Base-by-base conservation (phyloP, 2,329 filamentous ascomycete genomes). In the Macrophomina pseudophaseolina region DNA sequence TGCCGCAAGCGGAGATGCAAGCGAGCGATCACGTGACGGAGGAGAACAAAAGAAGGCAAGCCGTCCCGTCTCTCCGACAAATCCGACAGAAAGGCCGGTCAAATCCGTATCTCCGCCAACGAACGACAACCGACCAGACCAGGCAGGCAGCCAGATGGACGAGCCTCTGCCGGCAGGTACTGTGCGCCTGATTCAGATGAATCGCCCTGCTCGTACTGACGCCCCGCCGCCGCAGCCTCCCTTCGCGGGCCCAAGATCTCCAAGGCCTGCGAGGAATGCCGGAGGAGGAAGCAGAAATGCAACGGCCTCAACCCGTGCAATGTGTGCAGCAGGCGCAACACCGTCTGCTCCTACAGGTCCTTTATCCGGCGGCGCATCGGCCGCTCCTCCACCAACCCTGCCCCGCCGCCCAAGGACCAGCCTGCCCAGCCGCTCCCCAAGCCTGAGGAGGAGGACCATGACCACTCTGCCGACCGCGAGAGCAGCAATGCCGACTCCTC, bases 261-360 rank as follows among this genome's bases (percentile, higher is more conserved):
- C 40, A 67, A 67, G 52, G 66, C 66, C 30, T 67, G 66, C 52
- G 66, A 67, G 44, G 58, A 64, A 51, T 67, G 66, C 51, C 58
- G 66, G n/a, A 11, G 59, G 16, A 28, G 66, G 6, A 67, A 67
- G 60, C 66, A 67, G 52, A 64, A 62, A 54, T 67, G 66, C 59
- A 64, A 67, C 66, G 66, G 66, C 44, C 51, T 64, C 52, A 67
- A 23, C 35, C 66, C 66, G 46, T 67, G 66, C 59, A 64, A 64
- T 28, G 52, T 67, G 18, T 67, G 66, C 8, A 56, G 40, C 46
- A 49, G 53, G 33, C 66, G 66, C 42, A 59, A 35, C 18, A 67
- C 66, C 11, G 8, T 52, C 42, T 67, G 66, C 59, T 54, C 59
- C 7, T 67, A 67, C 56, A 58, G 66, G 52, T 53, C 66, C 35